These are phyloP conservation scores for Tulasnella sp. DNA, from an alignment of 768 basidiomycete genomes.

Conservation along the genomic window DNA sequence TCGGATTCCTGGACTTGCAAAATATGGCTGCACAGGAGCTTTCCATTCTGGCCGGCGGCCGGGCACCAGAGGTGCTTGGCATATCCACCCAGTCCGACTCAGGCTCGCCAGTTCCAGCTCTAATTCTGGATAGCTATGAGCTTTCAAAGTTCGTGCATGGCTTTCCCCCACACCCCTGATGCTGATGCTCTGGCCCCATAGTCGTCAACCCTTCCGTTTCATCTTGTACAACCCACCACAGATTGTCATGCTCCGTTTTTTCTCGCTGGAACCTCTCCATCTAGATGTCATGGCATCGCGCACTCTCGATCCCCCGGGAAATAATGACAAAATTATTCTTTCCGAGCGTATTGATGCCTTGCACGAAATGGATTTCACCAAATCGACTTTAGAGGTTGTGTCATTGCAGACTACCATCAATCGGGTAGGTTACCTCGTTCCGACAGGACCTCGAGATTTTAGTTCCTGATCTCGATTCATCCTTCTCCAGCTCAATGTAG, in stretches of 20 bases:
- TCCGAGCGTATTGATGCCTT: constrained; percentile 13
- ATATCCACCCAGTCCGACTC: not conserved
- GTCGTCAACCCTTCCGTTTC: constrained; percentile 20
- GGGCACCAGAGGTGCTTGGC: not conserved
- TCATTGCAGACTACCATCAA: not conserved
- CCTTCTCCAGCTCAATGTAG: constrained; percentile 14
- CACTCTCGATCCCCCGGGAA: constrained; percentile 20
- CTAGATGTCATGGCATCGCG: constrained; percentile 21
- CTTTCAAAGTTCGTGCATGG: not conserved
- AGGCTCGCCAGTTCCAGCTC: not conserved
- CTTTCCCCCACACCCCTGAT: not conserved
- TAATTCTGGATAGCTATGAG: not conserved
- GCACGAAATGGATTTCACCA: constrained; percentile 17
- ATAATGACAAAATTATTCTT: constrained; percentile 25
- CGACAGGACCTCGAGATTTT: too few relatives aligned
- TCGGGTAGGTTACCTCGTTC: not conserved
- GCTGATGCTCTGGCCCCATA: not conserved
- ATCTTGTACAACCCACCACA: constrained; percentile 47
- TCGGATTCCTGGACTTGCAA: not conserved
- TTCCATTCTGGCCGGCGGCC: not conserved
- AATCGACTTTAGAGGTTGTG: not conserved
- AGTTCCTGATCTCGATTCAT: not conserved
- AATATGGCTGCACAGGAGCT: not conserved
- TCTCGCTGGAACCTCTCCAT: constrained; percentile 37
- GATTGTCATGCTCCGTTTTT: constrained; percentile 51